Evolutionary conservation across 2,329 filamentous ascomycete genomes (phyloP), one percentile per base, ranked within the genome.

Genomic region (Aspergillus floridensis): DNA sequence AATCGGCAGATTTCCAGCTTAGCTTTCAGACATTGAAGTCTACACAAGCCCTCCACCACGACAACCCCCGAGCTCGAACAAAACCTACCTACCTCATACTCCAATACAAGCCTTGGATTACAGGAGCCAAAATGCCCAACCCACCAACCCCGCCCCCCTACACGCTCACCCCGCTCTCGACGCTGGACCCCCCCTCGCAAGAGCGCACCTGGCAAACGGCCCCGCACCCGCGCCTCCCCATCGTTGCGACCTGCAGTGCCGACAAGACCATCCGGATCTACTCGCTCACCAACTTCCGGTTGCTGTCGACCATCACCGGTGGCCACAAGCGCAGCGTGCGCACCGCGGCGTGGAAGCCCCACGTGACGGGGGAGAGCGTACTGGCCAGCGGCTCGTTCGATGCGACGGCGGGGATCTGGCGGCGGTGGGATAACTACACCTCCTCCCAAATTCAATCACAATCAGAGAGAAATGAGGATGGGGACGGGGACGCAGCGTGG

Each of bases 321-420:
- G 95, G 93, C 7, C 95, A 99, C 78, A 91, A 92, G 67, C 90
- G 95, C 58, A 95, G 90, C 68, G 87, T 99, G n/a, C 86, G 95
- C 57, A 86, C 87, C 53, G 86, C 88, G 21, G 88, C 91, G 41
- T 99, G 95, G 95, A 96, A 96, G 77, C 92, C 93, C 0, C 82
- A 83, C 61, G 77, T 85, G 48, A 78, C 82, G 14, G 83, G 81
- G 21, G 86, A 88, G 72, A 88, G 90, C 58, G 91, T 93, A 49
- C 84, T 98, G 16, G 93, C 93, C 5, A 96, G 93, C 0, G 95
- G 92, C 4, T 95, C 90, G 73, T 99, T 99, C 73, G 95, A 99
- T 75, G 89, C 91, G 16, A 96, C 91, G 1, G 93, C 93, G 2
- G 95, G 92, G 10, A 85, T 90, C 68, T 96, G 88, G 93, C 87